Percentiles rank a stretch among this genome's conserved stretches.
Conservation (phyloP, 768 basidiomycete genomes). For the Dacryopinax primogenitus region DNA sequence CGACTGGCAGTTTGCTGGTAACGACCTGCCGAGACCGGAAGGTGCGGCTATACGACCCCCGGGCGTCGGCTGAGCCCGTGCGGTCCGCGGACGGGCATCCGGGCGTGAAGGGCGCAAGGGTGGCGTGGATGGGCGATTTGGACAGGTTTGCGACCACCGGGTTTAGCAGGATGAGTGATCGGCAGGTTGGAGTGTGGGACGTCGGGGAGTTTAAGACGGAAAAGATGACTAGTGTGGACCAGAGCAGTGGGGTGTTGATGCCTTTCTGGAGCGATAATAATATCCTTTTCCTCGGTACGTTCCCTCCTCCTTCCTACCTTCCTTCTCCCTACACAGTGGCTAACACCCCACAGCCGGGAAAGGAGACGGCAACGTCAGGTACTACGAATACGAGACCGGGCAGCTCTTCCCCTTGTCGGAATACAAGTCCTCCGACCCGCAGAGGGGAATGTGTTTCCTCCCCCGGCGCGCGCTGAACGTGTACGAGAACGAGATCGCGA, state of each 20-base stretch:
- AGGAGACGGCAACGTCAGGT: conserved; percentile 95
- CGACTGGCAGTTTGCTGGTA: conserved; percentile 63
- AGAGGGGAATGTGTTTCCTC: conserved; percentile 94
- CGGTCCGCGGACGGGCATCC: conserved; percentile 74
- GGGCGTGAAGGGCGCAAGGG: conserved; percentile 84
- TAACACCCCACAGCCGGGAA: conserved; percentile 52
- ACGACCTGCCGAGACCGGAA: conserved; percentile 92
- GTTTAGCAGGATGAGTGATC: conserved; percentile 92
- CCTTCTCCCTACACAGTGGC: neutral
- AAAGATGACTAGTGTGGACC: conserved; percentile 71
- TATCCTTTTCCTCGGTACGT: conserved; percentile 64
- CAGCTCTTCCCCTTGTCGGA: conserved; percentile 63
- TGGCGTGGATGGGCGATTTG: conserved; percentile 79
- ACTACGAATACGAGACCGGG: conserved; percentile 89
- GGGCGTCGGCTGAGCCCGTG: conserved; percentile 68
- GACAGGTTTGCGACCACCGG: conserved; percentile 90
- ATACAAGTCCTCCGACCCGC: conserved; percentile 80
- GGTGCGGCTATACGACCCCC: conserved; percentile 81
- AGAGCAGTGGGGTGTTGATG: conserved; percentile 88
- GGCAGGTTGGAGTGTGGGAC: conserved; percentile 86
- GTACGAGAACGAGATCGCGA: conserved; percentile 84
- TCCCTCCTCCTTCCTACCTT: neutral
- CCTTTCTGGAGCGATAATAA: conserved; percentile 96
- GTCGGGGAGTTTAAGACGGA: conserved; percentile 57
- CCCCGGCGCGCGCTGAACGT: conserved; percentile 84